Conservation (phyloP, 78 protist genomes). For the Mastigamoeba balamuthi region DNA sequence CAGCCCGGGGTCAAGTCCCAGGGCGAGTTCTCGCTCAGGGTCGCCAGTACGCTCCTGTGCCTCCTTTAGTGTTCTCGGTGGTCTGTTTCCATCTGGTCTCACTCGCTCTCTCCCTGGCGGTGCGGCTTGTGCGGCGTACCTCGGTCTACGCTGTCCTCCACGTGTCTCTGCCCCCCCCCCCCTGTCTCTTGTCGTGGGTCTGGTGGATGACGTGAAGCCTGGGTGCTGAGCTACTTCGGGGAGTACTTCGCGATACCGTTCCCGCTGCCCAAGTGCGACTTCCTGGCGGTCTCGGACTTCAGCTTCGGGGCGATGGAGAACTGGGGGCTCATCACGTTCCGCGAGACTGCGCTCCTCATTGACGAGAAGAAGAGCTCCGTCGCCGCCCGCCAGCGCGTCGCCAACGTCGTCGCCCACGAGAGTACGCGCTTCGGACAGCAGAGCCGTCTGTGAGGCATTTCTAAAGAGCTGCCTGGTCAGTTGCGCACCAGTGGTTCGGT, state of each 20-base stretch:
- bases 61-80: not conserved
- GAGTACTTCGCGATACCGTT: slow-evolving; percentile 62
- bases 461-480: not conserved
- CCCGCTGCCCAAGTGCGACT: slow-evolving; percentile 77
- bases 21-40: slow-evolving; percentile 65
- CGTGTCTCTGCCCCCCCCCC: no score
- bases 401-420: slow-evolving; percentile 66
- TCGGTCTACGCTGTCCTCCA: no score
- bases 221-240: slow-evolving; percentile 25
- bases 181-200: no score
- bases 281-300: slow-evolving; percentile 74
- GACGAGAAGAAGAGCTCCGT: slow-evolving; percentile 19
- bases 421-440: slow-evolving; percentile 1
- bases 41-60: slow-evolving; percentile 16
- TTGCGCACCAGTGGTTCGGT: slow-evolving; percentile 73
- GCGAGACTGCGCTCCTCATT: slow-evolving; percentile 46
- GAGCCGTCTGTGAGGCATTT: not conserved
- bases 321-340: slow-evolving; percentile 78
- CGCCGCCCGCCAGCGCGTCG: slow-evolving; percentile 34
- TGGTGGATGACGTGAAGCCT: not conserved
- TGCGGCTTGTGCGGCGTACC: no score
- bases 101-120: no score
- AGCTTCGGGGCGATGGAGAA: slow-evolving; percentile 81
- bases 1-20: slow-evolving; percentile 48
- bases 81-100: no score